Base-by-base conservation (phyloP, 257 asterid genomes). In the Knoxia roxburghii region DNA sequence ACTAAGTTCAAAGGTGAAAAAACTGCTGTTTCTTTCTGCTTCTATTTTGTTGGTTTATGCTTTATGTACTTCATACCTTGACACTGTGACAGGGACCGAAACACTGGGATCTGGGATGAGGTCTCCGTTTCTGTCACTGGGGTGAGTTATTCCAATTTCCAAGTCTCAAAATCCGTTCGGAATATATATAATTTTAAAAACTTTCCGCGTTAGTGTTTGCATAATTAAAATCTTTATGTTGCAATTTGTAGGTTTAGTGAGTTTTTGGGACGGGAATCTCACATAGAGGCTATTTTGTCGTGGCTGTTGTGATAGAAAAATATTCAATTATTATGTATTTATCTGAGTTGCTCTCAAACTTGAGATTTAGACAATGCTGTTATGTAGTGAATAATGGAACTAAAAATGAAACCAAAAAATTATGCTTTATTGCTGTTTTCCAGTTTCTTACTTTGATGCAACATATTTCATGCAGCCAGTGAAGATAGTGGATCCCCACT, bases 31-130 rank as follows among this genome's bases (percentile, higher is more conserved):
- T 70, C 20, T 24, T 41, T 62, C 35, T 40, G n/a, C 23, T 6
- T n/a, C 9, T 5, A 15, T 67, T 50, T 32, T 65, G 48, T 20
- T 20, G 35, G 49, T 50, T 50, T 50, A 33, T n/a, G 35, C 32
- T 50, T 62, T 39, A 71, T 55, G 33, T 62, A n/a, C 41, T 51
- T 32, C 43, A 37, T 35, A 10, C 17, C 68, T 75, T 64, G 48
- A 32, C 52, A 23, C 50, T 43, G 48, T 80, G 75, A 62, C 87
- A 93, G 98, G 91, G 98, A 93, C 72, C 83, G 97, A 80, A 93
- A 93, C 86, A 93, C 98, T 72, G 98, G 98, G 52, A 86, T 93
- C 75, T 93, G 98, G 98, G 98, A 93, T 72, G 96, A 93, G 81
- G 97, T 93, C 57, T 93, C 97, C 73, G 78, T 90, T 72, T 80